Conservation (phyloP, 768 basidiomycete species). For the Calocybe cyanea region DNA sequence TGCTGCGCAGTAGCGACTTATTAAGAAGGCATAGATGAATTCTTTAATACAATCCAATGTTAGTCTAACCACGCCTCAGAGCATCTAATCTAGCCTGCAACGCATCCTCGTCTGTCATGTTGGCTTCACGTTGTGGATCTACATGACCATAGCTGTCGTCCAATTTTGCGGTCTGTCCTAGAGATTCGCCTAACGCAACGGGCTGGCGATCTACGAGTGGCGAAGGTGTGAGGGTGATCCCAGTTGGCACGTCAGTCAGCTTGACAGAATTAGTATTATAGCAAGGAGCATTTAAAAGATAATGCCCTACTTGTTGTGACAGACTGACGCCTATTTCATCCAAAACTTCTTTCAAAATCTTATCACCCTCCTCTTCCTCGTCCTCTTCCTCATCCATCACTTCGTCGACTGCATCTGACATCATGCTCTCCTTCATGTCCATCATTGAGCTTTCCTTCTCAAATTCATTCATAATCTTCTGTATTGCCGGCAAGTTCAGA, state of each 20-base stretch:
- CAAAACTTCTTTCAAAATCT: slow-evolving; percentile 91
- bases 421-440: slow-evolving; percentile 99
- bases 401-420: slow-evolving; percentile 97
- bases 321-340: slow-evolving; percentile 95
- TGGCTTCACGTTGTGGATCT: too few relatives aligned
- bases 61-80: slow-evolving; percentile 66
- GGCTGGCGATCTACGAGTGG: slow-evolving; percentile 59
- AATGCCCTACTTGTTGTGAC: slow-evolving; percentile 69
- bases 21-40: slow-evolving; percentile 95
- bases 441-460: slow-evolving; percentile 98
- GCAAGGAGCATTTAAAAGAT: slow-evolving; percentile 1
- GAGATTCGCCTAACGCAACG: too few relatives aligned
- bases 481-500: slow-evolving; percentile 94
- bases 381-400: slow-evolving; percentile 88
- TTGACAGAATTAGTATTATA: slow-evolving; percentile 33
- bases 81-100: slow-evolving; percentile 93
- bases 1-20: slow-evolving; percentile 23
- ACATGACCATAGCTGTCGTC: slow-evolving; percentile 34
- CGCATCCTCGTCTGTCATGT: slow-evolving; percentile 79
- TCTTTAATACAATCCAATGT: too few relatives aligned
- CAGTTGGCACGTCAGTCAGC: slow-evolving; percentile 83
- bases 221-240: slow-evolving; percentile 56
- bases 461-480: slow-evolving; percentile 96
- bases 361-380: slow-evolving; percentile 94
- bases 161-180: too few relatives aligned